These are phyloP conservation scores for Paratrypanosoma confusum DNA, from an alignment of 208 protist species.

Conservation along the genomic window DNA sequence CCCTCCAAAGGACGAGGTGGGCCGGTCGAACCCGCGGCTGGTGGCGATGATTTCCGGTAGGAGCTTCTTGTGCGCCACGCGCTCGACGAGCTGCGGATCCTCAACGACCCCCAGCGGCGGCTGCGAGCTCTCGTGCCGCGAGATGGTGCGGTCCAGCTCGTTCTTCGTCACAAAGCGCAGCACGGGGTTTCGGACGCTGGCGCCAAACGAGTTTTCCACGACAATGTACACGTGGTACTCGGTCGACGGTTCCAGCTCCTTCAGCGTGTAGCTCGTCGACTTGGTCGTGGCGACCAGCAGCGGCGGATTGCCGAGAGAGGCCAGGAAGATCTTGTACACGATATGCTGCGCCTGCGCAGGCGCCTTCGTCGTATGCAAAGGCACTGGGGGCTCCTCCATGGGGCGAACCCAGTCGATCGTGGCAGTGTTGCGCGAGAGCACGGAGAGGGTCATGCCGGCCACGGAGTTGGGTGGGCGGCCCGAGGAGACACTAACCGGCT, in stretches of 20 bases:
- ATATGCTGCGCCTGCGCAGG: not conserved
- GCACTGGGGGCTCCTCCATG: conserved; percentile 14
- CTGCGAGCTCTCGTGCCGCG: conserved; percentile 17
- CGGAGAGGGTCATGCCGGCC: conserved; percentile 34
- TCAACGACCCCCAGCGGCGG: conserved; percentile 7
- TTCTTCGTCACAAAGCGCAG: conserved; percentile 62
- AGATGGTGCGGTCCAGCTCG: conserved; percentile 38
- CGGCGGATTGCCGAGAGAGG: conserved; percentile 15
- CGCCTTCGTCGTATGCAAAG: not conserved
- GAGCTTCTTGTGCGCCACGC: not conserved
- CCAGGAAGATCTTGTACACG: conserved; percentile 58
- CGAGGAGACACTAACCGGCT: conserved; percentile 49
- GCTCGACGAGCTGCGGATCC: conserved; percentile 3
- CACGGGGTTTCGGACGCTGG: conserved; percentile 74
- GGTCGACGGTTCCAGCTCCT: conserved; percentile 53
- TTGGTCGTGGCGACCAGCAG: conserved; percentile 18
- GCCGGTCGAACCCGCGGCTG: not conserved
- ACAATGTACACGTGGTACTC: conserved; percentile 76
- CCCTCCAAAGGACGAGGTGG: not conserved
- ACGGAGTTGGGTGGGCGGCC: conserved; percentile 75
- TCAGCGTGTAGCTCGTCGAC: conserved; percentile 30
- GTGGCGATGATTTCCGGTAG: not conserved
- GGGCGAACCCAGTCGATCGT: conserved; percentile 64
- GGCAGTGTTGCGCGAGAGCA: conserved; percentile 39
- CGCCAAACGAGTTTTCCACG: conserved; percentile 65